Evolutionary conservation across 2,329 filamentous ascomycete genomes (phyloP).

Genomic region (Dothideomycetes sp.): DNA sequence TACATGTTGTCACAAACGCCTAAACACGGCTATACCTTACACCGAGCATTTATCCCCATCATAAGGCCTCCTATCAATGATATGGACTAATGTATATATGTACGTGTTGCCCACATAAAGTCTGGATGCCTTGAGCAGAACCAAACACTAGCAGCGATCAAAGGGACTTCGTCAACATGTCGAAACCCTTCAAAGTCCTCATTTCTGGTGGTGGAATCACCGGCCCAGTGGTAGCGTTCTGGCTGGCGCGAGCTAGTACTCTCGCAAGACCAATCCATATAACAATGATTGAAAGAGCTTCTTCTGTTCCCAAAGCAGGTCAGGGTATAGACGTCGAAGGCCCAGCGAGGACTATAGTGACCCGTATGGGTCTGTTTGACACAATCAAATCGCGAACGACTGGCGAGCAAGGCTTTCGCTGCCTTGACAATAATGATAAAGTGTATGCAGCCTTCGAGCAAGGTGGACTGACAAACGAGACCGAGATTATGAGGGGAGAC

Average conservation of each 20-base stretch:
- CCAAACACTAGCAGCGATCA: no score
- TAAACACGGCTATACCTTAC: no score
- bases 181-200: conserved; percentile 9
- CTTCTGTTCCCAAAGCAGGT: conserved; percentile 10
- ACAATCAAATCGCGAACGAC: conserved; percentile 16
- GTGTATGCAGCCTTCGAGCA: conserved; percentile 2
- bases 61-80: no score
- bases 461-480: neutral
- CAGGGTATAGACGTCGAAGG: conserved; percentile 20
- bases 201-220: conserved; percentile 16
- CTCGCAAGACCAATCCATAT: conserved; percentile 3
- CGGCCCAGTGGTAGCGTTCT: conserved; percentile 16
- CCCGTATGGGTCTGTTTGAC: conserved; percentile 17
- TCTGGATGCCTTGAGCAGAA: no score
- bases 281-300: conserved; percentile 15
- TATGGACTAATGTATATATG: no score
- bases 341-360: conserved; percentile 14
- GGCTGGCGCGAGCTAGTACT: conserved; percentile 13
- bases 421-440: conserved; percentile 17
- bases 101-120: no score
- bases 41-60: no score
- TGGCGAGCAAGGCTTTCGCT: conserved; percentile 16
- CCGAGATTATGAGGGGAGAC: conserved; percentile 41
- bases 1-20: no score
- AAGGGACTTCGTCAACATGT: no score